phyloP scores from a whole-genome alignment of 306 rosid genomes.

The Castanea sativa region DNA sequence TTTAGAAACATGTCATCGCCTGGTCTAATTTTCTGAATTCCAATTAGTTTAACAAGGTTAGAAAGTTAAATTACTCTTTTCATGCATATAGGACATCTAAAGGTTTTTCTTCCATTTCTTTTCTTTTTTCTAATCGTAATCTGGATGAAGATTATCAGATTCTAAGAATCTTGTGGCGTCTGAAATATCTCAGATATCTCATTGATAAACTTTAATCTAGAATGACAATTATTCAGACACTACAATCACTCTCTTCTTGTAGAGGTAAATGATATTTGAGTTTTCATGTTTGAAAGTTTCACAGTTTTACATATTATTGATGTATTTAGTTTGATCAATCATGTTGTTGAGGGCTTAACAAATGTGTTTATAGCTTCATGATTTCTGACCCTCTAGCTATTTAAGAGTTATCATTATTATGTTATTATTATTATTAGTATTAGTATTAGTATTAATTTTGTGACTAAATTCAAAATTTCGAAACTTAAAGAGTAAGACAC shows the following conservation, averaged over 20 bases:
- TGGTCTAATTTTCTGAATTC: not conserved
- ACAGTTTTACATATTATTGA: not conserved
- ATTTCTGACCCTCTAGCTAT: not conserved
- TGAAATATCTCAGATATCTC: not conserved
- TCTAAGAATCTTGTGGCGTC: not conserved
- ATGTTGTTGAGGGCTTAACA: not conserved
- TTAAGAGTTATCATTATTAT: not conserved
- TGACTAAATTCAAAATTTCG: too few relatives aligned
- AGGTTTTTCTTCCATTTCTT: not conserved
- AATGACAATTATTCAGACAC: not conserved
- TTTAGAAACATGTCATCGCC: not conserved
- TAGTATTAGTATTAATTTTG: too few relatives aligned
- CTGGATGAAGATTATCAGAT: not conserved
- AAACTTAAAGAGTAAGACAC: too few relatives aligned
- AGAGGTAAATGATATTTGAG: not conserved
- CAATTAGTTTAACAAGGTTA: not conserved
- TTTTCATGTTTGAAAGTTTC: not conserved
- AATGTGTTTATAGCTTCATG: not conserved
- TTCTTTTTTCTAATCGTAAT: not conserved
- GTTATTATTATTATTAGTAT: too few relatives aligned
- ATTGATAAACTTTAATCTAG: not conserved
- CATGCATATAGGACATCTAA: not conserved
- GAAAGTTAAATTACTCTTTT: not conserved
- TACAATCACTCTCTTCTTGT: not conserved
- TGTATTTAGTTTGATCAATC: not conserved